Evolutionary conservation across 768 basidiomycete genomes (phyloP).

Genomic region (Plicaturopsis crispa): DNA sequence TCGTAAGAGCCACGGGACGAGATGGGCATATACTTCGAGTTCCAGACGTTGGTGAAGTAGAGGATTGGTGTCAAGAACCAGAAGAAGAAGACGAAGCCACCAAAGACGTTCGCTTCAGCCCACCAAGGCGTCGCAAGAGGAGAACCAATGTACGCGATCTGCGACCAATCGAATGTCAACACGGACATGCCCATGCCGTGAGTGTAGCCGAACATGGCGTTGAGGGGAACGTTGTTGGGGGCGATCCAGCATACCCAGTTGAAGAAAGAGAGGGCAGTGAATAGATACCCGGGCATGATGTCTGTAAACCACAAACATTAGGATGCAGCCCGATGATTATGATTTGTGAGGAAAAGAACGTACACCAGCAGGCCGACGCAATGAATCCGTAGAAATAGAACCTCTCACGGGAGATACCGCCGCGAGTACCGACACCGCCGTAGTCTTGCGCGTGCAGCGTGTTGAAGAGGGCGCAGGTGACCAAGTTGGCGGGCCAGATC

Average conservation of each 20-base stretch:
- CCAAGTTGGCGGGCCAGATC: conserved; percentile 78
- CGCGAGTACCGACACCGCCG: conserved; percentile 51
- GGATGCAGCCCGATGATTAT: neutral
- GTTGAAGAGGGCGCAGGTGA: conserved; percentile 70
- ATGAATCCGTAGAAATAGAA: conserved; percentile 68
- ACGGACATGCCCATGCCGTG: conserved; percentile 58
- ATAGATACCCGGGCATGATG: conserved; percentile 66
- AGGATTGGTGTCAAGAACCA: conserved; percentile 25
- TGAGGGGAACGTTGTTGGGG: conserved; percentile 61
- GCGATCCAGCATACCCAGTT: conserved; percentile 62
- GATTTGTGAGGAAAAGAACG: conserved; percentile 10
- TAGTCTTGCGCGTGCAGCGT: conserved; percentile 68
- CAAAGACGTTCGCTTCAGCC: conserved; percentile 65
- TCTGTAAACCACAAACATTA: neutral
- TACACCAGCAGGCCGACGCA: conserved; percentile 54
- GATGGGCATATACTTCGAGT: conserved; percentile 53
- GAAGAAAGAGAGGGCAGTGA: conserved; percentile 57
- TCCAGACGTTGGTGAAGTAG: conserved; percentile 58
- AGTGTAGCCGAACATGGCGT: conserved; percentile 60
- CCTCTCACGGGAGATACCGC: conserved; percentile 64
- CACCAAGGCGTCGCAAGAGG: conserved; percentile 81
- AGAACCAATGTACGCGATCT: conserved; percentile 58
- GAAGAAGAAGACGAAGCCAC: conserved; percentile 61
- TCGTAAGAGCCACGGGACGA: conserved; percentile 61
- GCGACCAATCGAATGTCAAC: conserved; percentile 76